Base-by-base conservation (phyloP, 2,329 filamentous ascomycete genomes). In the Leptodontidium sp. region DNA sequence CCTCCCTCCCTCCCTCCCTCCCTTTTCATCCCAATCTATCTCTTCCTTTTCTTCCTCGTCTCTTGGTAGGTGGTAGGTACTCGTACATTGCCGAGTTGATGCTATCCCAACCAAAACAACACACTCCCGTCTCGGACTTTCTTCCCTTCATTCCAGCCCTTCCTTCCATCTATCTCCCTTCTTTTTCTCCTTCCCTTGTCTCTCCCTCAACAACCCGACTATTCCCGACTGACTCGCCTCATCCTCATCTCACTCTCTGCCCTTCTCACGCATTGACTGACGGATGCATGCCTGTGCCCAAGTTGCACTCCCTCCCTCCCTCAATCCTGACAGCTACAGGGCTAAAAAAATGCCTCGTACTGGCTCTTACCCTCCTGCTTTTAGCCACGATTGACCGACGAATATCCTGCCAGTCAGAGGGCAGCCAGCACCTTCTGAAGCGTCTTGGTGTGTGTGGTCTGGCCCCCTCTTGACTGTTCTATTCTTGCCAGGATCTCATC, bases 311-410 rank as follows among this genome's bases (percentile, higher is more conserved):
- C 43, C 43, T 47, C 17, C 12, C 43, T 47, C 4, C 12, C 17
- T 21, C 64, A 24, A 43, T 43, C 45, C 59, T 52, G 45, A 53
- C 64, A 61, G 32, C 29, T 66, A 45, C 64, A 66, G 64, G 57
- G 57, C n/a, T 26, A 2, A 35, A 45, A 55, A 61, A 50, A 40
- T 38, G 53, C 53, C 53, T 57, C 53, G 32, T 57, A 9, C 29
- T 57, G 53, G 53, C 17, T 57, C 53, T 57, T 55, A 35, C 53
- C 53, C 9, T 40, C 32, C 32, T 45, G n/a, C n/a, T 17, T 59
- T 59, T 59, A 59, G 55, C 55, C 55, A 43, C n/a, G 17, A 43
- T 14, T 24, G 35, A 59, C n/a, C 38, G 12, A 6, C 29, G 11
- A 40, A 40, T 26, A 59, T 43, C 55, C n/a, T 59, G 53, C 55